A percentile compares a stretch with the other conserved stretches of the same genome.
phyloP scores from a whole-genome alignment of 225 moss, liverwort and hornwort genomes.

The Physcomitrellopsis africana region DNA sequence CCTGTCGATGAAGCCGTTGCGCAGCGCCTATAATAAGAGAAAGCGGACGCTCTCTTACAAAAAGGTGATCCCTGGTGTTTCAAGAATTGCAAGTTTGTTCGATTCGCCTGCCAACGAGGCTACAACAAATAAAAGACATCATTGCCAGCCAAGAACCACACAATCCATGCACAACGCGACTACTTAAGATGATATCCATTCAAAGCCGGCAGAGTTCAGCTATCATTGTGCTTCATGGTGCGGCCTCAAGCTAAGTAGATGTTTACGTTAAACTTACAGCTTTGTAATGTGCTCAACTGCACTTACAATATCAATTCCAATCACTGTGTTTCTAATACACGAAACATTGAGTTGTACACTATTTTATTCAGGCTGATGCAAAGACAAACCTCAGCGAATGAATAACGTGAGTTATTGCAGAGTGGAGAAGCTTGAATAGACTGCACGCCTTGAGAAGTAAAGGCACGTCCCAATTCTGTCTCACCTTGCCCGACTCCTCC shows the following conservation, averaged over 20 bases:
- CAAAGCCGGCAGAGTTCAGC: constrained; percentile 16
- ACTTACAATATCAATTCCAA: constrained; percentile 9
- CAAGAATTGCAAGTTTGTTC: constrained; percentile 10
- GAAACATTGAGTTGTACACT: constrained; percentile 1
- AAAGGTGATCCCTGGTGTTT: constrained; percentile 24
- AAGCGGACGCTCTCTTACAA: constrained; percentile 26
- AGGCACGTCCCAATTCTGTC: constrained; percentile 29
- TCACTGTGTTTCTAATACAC: background rate
- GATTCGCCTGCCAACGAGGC: constrained; percentile 30
- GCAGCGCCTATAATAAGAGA: constrained; percentile 34
- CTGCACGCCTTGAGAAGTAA: constrained; percentile 26
- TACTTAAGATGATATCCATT: constrained; percentile 21
- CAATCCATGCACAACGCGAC: constrained; percentile 25
- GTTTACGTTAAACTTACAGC: background rate
- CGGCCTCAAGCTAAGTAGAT: background rate
- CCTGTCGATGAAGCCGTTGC: constrained; percentile 36
- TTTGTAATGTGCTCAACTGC: background rate
- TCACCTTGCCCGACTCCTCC: constrained; percentile 34
- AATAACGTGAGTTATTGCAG: constrained; percentile 22
- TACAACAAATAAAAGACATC: constrained; percentile 38
- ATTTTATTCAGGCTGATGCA: constrained; percentile 16
- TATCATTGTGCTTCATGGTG: constrained; percentile 16
- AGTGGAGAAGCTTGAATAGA: constrained; percentile 26
- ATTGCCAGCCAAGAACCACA: constrained; percentile 39
- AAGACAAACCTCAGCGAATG: constrained; percentile 41